Conservation (phyloP, 1,284 basidiomycete genomes). For the Heterobasidion occidentale region DNA sequence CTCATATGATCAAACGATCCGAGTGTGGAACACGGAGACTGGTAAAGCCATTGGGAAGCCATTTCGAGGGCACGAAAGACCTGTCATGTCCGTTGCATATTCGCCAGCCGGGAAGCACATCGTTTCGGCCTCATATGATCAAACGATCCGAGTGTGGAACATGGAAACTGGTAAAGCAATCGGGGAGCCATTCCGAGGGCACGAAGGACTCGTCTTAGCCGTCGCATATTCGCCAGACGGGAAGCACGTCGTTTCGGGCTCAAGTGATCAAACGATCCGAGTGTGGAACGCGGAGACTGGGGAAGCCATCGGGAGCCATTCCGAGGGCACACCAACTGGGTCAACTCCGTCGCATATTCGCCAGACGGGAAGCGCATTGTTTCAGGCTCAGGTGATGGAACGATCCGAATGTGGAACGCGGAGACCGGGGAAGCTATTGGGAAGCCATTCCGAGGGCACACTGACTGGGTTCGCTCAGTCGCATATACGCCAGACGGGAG, state of each 20-base stretch:
- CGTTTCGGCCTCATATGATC: background rate
- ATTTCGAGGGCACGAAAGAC: background rate
- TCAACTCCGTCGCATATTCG: background rate
- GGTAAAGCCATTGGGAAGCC: background rate
- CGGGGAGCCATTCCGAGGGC: background rate
- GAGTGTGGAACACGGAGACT: constrained; percentile 8
- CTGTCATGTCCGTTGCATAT: background rate
- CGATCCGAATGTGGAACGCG: background rate
- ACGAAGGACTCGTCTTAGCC: background rate
- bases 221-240: background rate
- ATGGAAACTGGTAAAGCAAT: background rate
- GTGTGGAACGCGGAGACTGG: background rate
- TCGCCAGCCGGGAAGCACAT: constrained; percentile 1
- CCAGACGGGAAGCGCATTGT: background rate
- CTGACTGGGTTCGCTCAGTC: too few relatives aligned
- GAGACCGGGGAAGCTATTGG: background rate
- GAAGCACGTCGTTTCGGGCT: background rate
- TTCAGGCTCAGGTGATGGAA: background rate
- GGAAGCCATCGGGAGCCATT: background rate
- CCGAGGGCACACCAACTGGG: background rate
- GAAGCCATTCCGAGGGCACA: too few relatives aligned
- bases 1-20: constrained; percentile 11
- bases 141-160: constrained; percentile 1
- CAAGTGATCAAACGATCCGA: background rate
- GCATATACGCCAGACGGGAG: too few relatives aligned